Conservation (phyloP, 768 basidiomycete species). For the Leucogyrophana mollusca region DNA sequence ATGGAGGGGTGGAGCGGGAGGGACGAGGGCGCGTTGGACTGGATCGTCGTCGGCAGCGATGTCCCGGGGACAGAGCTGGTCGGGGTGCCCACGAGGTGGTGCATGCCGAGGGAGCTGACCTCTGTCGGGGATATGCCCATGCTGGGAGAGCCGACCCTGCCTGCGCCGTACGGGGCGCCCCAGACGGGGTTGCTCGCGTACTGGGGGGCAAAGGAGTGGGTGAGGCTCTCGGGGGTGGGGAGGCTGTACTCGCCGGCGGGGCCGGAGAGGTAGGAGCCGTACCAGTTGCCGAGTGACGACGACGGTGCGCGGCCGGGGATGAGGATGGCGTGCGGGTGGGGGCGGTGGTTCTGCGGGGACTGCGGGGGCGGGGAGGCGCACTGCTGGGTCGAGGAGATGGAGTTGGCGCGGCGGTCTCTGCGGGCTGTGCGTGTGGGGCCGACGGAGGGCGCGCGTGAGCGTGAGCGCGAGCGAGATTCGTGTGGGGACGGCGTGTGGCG, state of each 20-base stretch:
- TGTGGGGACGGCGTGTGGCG: slow-evolving; percentile 27
- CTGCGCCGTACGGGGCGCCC: neutral
- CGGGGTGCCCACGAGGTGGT: neutral
- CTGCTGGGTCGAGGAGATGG: slow-evolving; percentile 57
- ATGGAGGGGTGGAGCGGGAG: neutral
- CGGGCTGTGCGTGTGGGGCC: slow-evolving; percentile 58
- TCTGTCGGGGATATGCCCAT: slow-evolving; percentile 26
- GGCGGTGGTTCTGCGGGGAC: slow-evolving; percentile 33
- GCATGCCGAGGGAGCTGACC: slow-evolving; percentile 20
- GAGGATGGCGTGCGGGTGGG: slow-evolving; percentile 65
- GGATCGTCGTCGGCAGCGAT: neutral
- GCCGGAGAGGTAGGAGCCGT: slow-evolving; percentile 28
- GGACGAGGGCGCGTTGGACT: neutral
- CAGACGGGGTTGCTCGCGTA: slow-evolving; percentile 18
- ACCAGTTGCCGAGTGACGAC: slow-evolving; percentile 20
- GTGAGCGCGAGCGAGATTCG: slow-evolving; percentile 48
- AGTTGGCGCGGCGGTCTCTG: slow-evolving; percentile 54
- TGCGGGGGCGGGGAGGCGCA: slow-evolving; percentile 40
- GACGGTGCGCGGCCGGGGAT: slow-evolving; percentile 55
- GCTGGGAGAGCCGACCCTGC: slow-evolving; percentile 15
- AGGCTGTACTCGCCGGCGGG: slow-evolving; percentile 39
- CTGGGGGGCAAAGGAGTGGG: slow-evolving; percentile 23
- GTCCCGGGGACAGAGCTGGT: neutral
- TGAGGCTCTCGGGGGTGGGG: slow-evolving; percentile 39
- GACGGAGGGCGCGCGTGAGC: slow-evolving; percentile 34